Evolutionary conservation across 306 rosid species (phyloP).

Genomic region (peach (Prunus persica)): Prunus_persica_NCBIv2 NC_034009.1:13127001-13127500

Average conservation of each 20-base stretch:
- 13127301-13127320: background rate
- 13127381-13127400: too few species aligned
- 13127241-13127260: background rate
- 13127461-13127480: too few species aligned
- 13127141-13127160: background rate
- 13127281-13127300: slow-evolving; percentile 3
- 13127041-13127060: slow-evolving; percentile 14
- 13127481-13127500: too few species aligned
- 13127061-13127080: background rate
- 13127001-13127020: slow-evolving; percentile 92
- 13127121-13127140: background rate
- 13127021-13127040: slow-evolving; percentile 41
- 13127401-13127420: too few species aligned
- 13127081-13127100: background rate
- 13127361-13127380: too few species aligned
- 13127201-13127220: background rate
- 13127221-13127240: background rate
- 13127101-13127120: background rate
- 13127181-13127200: background rate
- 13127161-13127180: background rate
- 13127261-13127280: background rate
- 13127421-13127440: too few species aligned
- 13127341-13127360: too few species aligned
- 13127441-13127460: too few species aligned
- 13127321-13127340: too few species aligned